These are phyloP conservation scores for peach (Prunus persica) DNA, from an alignment of 306 rosid genomes.

Conservation along the genomic window DNA sequence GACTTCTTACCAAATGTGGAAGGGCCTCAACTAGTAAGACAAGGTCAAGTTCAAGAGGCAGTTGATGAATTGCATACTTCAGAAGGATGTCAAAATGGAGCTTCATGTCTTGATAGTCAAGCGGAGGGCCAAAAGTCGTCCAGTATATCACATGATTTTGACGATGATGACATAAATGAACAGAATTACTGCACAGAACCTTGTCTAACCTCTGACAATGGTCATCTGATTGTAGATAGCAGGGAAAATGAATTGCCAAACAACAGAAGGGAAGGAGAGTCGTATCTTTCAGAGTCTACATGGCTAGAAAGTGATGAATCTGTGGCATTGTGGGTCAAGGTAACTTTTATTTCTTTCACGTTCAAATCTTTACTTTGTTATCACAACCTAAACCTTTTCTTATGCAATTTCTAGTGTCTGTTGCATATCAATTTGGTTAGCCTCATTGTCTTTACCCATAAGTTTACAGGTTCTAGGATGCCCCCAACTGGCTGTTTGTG, in stretches of 20 bases:
- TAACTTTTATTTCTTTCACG: conserved; percentile 26
- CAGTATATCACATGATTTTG: conserved; percentile 49
- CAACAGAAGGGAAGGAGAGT: conserved; percentile 61
- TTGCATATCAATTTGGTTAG: conserved; percentile 8
- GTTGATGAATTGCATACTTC: conserved; percentile 34
- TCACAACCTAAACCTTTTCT: neutral
- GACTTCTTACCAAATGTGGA: conserved; percentile 36
- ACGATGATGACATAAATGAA: conserved; percentile 45
- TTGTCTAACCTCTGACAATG: conserved; percentile 46
- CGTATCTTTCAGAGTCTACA: conserved; percentile 60
- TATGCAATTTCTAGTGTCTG: neutral
- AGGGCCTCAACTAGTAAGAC: conserved; percentile 41
- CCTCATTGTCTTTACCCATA: neutral
- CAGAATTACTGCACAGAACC: conserved; percentile 36
- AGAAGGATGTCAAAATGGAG: conserved; percentile 49
- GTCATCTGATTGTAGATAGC: conserved; percentile 50
- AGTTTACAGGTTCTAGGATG: conserved; percentile 1
- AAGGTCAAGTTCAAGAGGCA: conserved; percentile 35
- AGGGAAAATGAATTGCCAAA: conserved; percentile 61
- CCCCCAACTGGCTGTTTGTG: neutral
- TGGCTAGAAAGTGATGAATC: conserved; percentile 91
- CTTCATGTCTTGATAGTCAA: conserved; percentile 46
- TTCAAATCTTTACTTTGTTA: neutral
- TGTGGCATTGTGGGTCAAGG: conserved; percentile 97
- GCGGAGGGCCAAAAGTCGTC: conserved; percentile 48